A percentile compares a stretch with the other conserved stretches of the same genome.
phyloP scores from a whole-genome alignment of 805 yeast genomes.

The Saitoella complicata region DNA sequence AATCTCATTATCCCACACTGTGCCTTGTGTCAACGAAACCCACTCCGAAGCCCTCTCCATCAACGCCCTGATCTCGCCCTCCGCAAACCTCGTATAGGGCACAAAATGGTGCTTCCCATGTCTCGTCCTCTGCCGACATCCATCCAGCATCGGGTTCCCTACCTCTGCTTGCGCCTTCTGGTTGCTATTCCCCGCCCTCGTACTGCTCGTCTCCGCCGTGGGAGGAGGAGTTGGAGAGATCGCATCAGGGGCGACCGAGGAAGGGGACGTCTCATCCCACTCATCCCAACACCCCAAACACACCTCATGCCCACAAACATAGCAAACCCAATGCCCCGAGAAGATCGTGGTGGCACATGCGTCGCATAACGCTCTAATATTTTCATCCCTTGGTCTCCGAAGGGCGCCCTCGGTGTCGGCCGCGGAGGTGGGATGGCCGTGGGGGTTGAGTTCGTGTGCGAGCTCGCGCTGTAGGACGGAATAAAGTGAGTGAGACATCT shows the following conservation, averaged over 20 bases:
- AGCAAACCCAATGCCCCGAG: constrained; percentile 10
- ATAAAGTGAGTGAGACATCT: too few species aligned
- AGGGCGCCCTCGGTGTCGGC: too few species aligned
- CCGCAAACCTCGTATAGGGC: constrained; percentile 7
- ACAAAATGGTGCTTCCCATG: constrained; percentile 5
- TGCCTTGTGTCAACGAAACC: too few species aligned
- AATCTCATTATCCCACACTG: not conserved
- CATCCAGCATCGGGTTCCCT: constrained; percentile 9
- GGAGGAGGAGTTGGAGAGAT: not conserved
- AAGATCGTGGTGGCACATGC: constrained; percentile 10
- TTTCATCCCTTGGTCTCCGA: too few species aligned
- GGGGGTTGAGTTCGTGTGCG: too few species aligned
- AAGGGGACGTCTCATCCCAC: constrained; percentile 2
- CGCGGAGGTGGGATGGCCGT: too few species aligned
- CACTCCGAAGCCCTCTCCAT: not conserved
- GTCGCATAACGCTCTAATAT: constrained; percentile 7
- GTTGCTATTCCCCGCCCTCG: constrained; percentile 5
- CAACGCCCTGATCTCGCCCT: constrained; percentile 5
- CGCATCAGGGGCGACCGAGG: too few species aligned
- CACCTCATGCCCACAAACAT: constrained; percentile 12
- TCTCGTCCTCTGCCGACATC: constrained; percentile 10
- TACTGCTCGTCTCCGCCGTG: too few species aligned
- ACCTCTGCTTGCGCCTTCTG: constrained; percentile 3
- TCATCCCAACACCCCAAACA: constrained; percentile 9
- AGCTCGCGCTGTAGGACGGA: too few species aligned